A percentile compares a stretch with the other conserved stretches of the same genome.
Evolutionary conservation across 2,329 filamentous ascomycete species (phyloP).

Genomic region (Aspergillus terreus): DNA sequence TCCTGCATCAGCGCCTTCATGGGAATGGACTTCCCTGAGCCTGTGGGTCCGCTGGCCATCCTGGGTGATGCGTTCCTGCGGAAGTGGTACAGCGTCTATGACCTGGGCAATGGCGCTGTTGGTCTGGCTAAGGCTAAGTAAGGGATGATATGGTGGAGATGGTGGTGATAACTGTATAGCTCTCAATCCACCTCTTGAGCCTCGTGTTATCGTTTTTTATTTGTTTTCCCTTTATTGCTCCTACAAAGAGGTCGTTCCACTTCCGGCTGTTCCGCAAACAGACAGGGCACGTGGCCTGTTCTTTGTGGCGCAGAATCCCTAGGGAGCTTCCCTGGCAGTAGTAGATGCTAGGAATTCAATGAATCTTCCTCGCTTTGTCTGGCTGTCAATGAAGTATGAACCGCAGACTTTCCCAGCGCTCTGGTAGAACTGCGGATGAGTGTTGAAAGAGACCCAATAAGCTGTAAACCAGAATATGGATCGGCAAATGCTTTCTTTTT

Average conservation of each 20-base stretch:
- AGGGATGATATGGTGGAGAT: constrained; percentile 14
- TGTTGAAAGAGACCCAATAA: neutral
- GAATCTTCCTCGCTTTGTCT: neutral
- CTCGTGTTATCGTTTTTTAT: neutral
- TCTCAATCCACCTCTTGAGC: neutral
- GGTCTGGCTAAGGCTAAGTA: constrained; percentile 83
- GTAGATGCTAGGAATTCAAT: neutral
- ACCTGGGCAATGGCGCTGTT: constrained; percentile 83
- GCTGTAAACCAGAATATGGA: too few species aligned
- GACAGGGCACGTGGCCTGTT: neutral
- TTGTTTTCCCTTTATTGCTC: neutral
- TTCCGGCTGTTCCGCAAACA: neutral
- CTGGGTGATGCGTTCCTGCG: constrained; percentile 66
- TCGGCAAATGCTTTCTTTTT: too few species aligned
- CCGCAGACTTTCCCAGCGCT: neutral
- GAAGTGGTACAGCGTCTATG: constrained; percentile 81
- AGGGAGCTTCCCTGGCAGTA: neutral
- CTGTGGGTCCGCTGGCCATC: constrained; percentile 87
- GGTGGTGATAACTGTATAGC: neutral
- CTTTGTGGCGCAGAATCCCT: neutral
- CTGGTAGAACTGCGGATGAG: neutral
- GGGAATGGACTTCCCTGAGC: constrained; percentile 87
- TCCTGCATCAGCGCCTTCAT: constrained; percentile 97
- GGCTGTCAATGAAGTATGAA: neutral
- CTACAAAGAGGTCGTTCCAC: neutral